These are phyloP conservation scores for Stephanodiscus triporus DNA, from an alignment of 108 stramenopile species.

Conservation along the genomic window DNA sequence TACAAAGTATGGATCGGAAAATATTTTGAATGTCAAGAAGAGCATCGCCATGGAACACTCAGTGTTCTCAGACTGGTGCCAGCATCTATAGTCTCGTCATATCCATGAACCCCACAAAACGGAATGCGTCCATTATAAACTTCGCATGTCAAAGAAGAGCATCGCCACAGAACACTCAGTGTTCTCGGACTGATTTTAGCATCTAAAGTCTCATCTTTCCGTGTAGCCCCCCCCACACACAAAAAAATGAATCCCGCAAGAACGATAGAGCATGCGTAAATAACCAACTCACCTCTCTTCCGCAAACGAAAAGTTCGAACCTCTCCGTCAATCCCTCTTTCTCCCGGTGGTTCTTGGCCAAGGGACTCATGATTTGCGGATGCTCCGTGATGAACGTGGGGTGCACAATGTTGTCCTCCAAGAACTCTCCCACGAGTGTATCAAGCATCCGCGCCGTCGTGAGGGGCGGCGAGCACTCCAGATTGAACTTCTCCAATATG, in stretches of 20 bases:
- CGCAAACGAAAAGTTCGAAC: slow-evolving; percentile 98
- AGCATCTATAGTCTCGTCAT: slow-evolving; percentile 50
- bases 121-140: neutral
- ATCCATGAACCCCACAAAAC: slow-evolving; percentile 14
- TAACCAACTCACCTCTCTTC: slow-evolving; percentile 92
- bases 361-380: slow-evolving; percentile 99
- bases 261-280: slow-evolving; percentile 13
- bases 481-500: slow-evolving; percentile 71
- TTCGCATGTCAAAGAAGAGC: slow-evolving; percentile 43
- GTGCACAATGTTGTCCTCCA: slow-evolving; percentile 91
- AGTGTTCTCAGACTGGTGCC: slow-evolving; percentile 48
- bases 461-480: slow-evolving; percentile 95
- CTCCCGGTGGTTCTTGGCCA: slow-evolving; percentile 98
- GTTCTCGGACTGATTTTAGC: slow-evolving; percentile 48
- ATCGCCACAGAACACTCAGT: slow-evolving; percentile 43
- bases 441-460: slow-evolving; percentile 96
- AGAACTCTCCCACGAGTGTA: slow-evolving; percentile 95
- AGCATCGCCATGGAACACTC: slow-evolving; percentile 48
- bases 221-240: neutral
- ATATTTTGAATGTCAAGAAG: slow-evolving; percentile 42
- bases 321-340: slow-evolving; percentile 95
- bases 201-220: slow-evolving; percentile 41
- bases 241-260: neutral
- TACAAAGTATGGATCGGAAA: slow-evolving; percentile 9
- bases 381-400: slow-evolving; percentile 94